Percentiles rank a stretch among this genome's conserved stretches.
These are phyloP conservation scores for Entophlyctis luteolus DNA, from an alignment of 192 early-diverging fungal genomes.

Conservation along the genomic window DNA sequence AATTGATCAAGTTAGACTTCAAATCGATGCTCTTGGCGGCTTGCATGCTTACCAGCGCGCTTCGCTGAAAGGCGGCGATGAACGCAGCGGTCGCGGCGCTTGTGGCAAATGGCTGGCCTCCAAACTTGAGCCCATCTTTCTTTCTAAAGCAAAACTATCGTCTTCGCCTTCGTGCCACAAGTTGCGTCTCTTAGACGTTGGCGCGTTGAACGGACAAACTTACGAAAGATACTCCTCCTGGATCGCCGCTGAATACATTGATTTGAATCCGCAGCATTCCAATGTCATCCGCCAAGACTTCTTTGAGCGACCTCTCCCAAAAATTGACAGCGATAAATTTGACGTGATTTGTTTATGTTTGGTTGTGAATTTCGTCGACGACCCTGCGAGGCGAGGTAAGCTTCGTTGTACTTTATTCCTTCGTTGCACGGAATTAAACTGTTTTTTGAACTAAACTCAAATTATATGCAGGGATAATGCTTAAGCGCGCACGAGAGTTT, in stretches of 20 bases:
- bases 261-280: constrained; percentile 79
- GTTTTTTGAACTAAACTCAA: neutral
- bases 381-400: constrained; percentile 61
- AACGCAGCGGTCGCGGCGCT: constrained; percentile 74
- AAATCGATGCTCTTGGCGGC: constrained; percentile 73
- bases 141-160: neutral
- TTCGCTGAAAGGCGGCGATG: constrained; percentile 74
- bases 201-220: constrained; percentile 72
- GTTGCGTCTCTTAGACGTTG: constrained; percentile 75
- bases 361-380: constrained; percentile 87
- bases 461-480: constrained; percentile 51
- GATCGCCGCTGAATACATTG: constrained; percentile 74
- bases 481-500: constrained; percentile 47
- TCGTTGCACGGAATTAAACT: neutral
- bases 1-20: constrained; percentile 1
- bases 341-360: constrained; percentile 76
- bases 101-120: constrained; percentile 75
- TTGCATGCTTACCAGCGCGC: constrained; percentile 86
- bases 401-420: neutral
- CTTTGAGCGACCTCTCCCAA: constrained; percentile 60
- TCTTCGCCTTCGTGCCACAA: constrained; percentile 24
- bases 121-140: constrained; percentile 38
- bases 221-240: constrained; percentile 64
- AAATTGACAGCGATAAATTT: constrained; percentile 47
- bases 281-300: constrained; percentile 77